These are phyloP conservation scores for Saccharomycopsis amapae DNA, from an alignment of 805 yeast species.

Conservation along the genomic window DNA sequence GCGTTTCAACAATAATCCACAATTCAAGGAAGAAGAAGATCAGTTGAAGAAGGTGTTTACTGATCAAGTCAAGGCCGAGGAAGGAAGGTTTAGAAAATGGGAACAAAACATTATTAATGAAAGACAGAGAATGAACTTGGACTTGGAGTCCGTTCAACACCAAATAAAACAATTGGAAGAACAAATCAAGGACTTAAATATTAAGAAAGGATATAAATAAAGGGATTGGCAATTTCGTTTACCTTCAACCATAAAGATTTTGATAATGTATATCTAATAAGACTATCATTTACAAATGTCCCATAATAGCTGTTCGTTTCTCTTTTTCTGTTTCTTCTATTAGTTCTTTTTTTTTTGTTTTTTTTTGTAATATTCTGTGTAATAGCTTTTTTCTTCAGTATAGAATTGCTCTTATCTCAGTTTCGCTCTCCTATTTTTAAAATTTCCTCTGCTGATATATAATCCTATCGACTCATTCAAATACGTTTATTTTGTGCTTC, in stretches of 20 bases:
- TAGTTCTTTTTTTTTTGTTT: too few relatives aligned
- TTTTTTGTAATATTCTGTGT: too few relatives aligned
- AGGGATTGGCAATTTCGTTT: background rate
- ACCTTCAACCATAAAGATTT: background rate
- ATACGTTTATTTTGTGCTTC: too few relatives aligned
- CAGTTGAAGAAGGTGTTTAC: slow-evolving; percentile 90
- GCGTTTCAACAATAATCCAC: slow-evolving; percentile 67
- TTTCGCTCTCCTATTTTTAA: too few relatives aligned
- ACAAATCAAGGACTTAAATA: slow-evolving; percentile 57
- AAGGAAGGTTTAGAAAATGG: slow-evolving; percentile 97
- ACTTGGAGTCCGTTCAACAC: slow-evolving; percentile 80
- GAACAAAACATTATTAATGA: slow-evolving; percentile 93
- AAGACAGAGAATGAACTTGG: slow-evolving; percentile 88
- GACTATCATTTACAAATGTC: too few relatives aligned
- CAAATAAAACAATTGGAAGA: slow-evolving; percentile 70
- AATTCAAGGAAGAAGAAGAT: slow-evolving; percentile 94
- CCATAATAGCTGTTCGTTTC: too few relatives aligned
- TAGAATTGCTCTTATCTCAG: too few relatives aligned
- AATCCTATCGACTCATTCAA: too few relatives aligned
- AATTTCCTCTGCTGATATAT: too few relatives aligned
- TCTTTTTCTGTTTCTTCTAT: too few relatives aligned
- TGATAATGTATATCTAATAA: too few relatives aligned
- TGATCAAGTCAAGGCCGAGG: slow-evolving; percentile 94
- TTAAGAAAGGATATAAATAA: slow-evolving; percentile 38
- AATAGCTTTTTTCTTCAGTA: too few relatives aligned